phyloP scores from a whole-genome alignment of 1,139 yeast genomes.

The Hanseniaspora uvarum region DNA sequence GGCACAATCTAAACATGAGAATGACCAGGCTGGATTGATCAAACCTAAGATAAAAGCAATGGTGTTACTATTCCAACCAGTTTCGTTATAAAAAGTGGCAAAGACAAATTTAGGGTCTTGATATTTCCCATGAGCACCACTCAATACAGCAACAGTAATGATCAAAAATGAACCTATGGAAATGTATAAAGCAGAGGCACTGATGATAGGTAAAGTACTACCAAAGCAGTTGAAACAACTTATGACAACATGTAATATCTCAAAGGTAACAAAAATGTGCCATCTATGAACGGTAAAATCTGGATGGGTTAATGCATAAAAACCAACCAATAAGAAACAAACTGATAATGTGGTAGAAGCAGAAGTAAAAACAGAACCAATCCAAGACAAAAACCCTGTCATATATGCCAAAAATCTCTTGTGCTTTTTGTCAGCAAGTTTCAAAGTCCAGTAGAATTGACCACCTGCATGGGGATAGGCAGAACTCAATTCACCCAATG shows the following conservation, averaged over 20 bases:
- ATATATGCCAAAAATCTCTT: conserved; percentile 45
- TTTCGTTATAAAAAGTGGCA: conserved; percentile 47
- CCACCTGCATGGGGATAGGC: conserved; percentile 61
- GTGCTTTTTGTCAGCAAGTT: conserved; percentile 43
- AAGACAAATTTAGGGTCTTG: conserved; percentile 53
- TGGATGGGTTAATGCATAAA: conserved; percentile 44
- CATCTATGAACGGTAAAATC: conserved; percentile 41
- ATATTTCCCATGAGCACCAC: conserved; percentile 46
- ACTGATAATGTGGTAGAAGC: conserved; percentile 51
- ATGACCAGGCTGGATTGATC: conserved; percentile 61
- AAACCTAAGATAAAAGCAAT: conserved; percentile 58
- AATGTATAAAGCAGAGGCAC: conserved; percentile 44
- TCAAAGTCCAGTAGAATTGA: conserved; percentile 55
- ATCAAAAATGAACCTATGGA: conserved; percentile 46
- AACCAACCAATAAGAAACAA: conserved; percentile 45
- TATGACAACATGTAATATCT: conserved; percentile 36
- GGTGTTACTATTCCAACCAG: conserved; percentile 54
- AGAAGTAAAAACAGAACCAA: conserved; percentile 49
- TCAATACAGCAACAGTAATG: conserved; percentile 48
- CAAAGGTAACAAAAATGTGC: conserved; percentile 51
- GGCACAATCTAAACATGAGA: conserved; percentile 59
- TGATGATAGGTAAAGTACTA: conserved; percentile 44
- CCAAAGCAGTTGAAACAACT: conserved; percentile 50
- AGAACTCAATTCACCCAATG: conserved; percentile 45
- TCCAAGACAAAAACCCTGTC: conserved; percentile 52